Evolutionary conservation across 2,329 filamentous ascomycete species (phyloP).

Genomic region (Aureobasidium sp.): DNA sequence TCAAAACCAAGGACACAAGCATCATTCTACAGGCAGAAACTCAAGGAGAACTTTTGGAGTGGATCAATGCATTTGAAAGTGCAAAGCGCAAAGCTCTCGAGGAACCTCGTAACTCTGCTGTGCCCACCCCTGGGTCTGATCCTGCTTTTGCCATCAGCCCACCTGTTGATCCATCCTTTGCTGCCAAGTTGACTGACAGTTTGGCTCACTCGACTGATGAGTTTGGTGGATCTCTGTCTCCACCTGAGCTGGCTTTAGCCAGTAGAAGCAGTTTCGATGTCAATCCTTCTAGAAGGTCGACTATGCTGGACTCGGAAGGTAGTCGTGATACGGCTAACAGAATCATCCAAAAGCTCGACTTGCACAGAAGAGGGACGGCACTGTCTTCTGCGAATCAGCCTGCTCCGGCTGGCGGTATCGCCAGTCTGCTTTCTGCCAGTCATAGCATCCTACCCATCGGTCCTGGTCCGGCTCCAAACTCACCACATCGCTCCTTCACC

Average conservation of each 20-base stretch:
- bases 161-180: conserved; percentile 82
- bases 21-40: conserved; percentile 89
- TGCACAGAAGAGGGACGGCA: conserved; percentile 61
- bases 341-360: conserved; percentile 87
- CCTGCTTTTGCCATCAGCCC: conserved; percentile 90
- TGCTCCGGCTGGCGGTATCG: conserved; percentile 60
- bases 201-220: conserved; percentile 47
- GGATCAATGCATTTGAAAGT: conserved; percentile 87
- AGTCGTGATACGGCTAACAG: conserved; percentile 75
- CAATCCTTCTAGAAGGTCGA: conserved; percentile 30
- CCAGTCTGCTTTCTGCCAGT: conserved; percentile 77
- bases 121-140: conserved; percentile 43
- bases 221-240: conserved; percentile 49
- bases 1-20: conserved; percentile 93
- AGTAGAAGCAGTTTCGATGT: conserved; percentile 69
- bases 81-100: conserved; percentile 91
- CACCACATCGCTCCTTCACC: conserved; percentile 29
- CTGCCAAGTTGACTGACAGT: conserved; percentile 67
- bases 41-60: conserved; percentile 84
- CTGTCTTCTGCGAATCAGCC: conserved; percentile 25
- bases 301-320: conserved; percentile 57
- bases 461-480: conserved; percentile 26
- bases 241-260: conserved; percentile 51
- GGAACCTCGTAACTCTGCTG: conserved; percentile 47
- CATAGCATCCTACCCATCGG: conserved; percentile 68